Evolutionary conservation across 176 grass and related monocot species (phyloP), one percentile per base, ranked within the genome.

Genomic region (Eragrostis nindensis): DNA sequence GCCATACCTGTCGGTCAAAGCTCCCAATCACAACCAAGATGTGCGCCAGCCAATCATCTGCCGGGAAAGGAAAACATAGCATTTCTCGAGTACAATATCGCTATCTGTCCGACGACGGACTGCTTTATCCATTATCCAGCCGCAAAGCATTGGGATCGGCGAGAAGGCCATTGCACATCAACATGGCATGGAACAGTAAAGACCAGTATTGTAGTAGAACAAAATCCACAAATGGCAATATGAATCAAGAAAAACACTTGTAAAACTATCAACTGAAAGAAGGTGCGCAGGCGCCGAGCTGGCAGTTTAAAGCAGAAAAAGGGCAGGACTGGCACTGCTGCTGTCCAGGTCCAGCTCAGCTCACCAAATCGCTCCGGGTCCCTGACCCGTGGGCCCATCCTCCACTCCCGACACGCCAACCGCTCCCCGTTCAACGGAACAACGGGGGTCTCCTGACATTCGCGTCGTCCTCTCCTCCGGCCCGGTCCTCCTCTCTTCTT

Each of bases 41-140:
- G 29, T 18, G 62, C 12, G 30, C 1, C 5, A 64, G 30, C 1
- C 5, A 64, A 38, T 64, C 62, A 36, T 19, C 36, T 66, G 7
- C 17, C 18, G 62, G 10, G 11, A 29, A 26, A 29, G 9, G 27
- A 62, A 62, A 15, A 5, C 4, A 53, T 16, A 53, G 30, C 5
- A 29, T 32, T 36, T 17, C 14, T 36, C 5, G 14, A 64, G 61
- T 32, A 16, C n/a, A n/a, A n/a, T 16, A 53, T 75, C 72, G n/a
- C 3, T 57, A 50, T 74, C 19, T 30, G 14, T 30, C 5, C 16
- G 6, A 17, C 24, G 6, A 30, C 6, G 10, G 24, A 26, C 18
- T 54, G 6, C 19, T 77, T 61, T 17, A 29, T 62, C 73, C 73
- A 71, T 62, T 10, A 45, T 62, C 73, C 54, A 75, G 38, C 65